Percentiles rank a stretch among this genome's conserved stretches.
Conservation (phyloP, 2,329 filamentous ascomycete genomes). For the Pseudofabraea citricarpa region DNA sequence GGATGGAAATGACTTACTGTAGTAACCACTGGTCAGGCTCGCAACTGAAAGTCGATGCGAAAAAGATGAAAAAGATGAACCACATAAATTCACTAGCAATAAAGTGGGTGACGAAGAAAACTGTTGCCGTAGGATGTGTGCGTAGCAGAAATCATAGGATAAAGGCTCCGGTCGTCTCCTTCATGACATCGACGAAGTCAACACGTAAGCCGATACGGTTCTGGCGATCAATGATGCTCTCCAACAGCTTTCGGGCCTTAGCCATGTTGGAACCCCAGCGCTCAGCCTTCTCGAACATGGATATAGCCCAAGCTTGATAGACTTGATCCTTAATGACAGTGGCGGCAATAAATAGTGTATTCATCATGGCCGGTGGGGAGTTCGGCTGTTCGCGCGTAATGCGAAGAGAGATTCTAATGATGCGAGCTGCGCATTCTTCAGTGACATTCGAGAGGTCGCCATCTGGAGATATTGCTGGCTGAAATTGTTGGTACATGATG, state of each 20-base stretch:
- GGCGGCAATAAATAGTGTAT: not conserved
- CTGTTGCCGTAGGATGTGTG: too few species aligned
- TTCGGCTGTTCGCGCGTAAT: not conserved
- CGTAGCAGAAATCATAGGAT: too few species aligned
- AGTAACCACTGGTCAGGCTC: too few species aligned
- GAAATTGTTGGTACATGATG: not conserved
- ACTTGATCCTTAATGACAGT: not conserved
- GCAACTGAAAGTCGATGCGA: too few species aligned
- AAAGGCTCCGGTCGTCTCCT: not conserved
- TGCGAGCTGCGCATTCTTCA: not conserved
- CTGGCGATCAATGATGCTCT: not conserved
- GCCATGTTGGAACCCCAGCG: not conserved
- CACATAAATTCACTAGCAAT: too few species aligned
- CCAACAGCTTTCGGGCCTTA: not conserved
- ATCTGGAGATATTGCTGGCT: not conserved
- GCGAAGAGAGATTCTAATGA: not conserved
- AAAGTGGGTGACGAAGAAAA: too few species aligned
- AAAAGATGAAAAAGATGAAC: too few species aligned
- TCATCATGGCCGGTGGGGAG: not conserved
- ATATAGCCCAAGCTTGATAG: not conserved
- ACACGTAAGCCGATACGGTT: not conserved
- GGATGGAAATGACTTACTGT: too few species aligned
- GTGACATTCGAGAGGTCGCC: not conserved
- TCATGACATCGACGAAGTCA: not conserved
- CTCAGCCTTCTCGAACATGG: not conserved